These are phyloP conservation scores for Tulasnella sp. DNA, from an alignment of 768 basidiomycete species.

Conservation along the genomic window DNA sequence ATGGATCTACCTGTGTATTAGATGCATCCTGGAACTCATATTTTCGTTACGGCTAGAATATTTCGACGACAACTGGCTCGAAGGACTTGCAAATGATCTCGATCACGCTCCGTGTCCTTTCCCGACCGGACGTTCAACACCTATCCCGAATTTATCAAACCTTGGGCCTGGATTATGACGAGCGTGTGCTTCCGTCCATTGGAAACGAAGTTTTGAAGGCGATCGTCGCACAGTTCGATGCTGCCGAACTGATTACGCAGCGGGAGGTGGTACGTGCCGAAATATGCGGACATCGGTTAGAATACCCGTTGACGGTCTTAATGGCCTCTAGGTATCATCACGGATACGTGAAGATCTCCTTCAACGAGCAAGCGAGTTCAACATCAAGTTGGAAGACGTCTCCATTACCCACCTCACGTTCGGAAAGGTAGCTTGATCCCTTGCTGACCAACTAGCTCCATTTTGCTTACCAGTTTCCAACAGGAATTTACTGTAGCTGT, in stretches of 20 bases:
- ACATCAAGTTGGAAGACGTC: constrained; percentile 92
- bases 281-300: background rate
- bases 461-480: constrained; percentile 3
- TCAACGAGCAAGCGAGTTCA: constrained; percentile 91
- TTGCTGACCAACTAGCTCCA: background rate
- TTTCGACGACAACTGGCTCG: constrained; percentile 96
- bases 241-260: constrained; percentile 92
- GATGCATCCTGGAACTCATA: background rate
- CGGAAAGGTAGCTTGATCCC: constrained; percentile 53
- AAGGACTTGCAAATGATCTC: constrained; percentile 99
- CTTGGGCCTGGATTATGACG: constrained; percentile 94
- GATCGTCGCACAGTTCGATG: constrained; percentile 97
- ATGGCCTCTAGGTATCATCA: constrained; percentile 62
- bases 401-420: constrained; percentile 72
- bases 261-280: constrained; percentile 75
- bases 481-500: constrained; percentile 96
- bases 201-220: constrained; percentile 97
- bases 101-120: constrained; percentile 90
- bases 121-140: constrained; percentile 81
- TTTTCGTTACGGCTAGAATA: constrained; percentile 51
- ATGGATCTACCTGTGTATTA: constrained; percentile 26
- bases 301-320: background rate
- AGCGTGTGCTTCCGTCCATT: constrained; percentile 93
- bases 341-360: constrained; percentile 87
- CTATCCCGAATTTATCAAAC: constrained; percentile 91